These are phyloP conservation scores for Platanthera guangdongensis DNA, from an alignment of 106 monocot genomes.

Conservation along the genomic window DNA sequence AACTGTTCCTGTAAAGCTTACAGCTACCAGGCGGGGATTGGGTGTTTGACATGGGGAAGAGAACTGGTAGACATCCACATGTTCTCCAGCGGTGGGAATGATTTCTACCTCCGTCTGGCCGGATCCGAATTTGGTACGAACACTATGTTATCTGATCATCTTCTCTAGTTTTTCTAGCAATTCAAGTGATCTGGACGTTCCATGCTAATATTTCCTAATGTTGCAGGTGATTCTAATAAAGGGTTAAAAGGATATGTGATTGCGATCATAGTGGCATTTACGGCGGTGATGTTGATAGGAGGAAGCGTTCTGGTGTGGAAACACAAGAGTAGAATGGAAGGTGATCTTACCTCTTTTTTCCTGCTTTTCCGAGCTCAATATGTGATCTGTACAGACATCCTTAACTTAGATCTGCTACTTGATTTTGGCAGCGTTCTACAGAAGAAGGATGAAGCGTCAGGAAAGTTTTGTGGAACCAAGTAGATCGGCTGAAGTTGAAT, in stretches of 20 bases:
- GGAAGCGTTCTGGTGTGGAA: slow-evolving; percentile 6
- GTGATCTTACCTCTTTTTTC: too few species aligned
- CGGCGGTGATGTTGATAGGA: not conserved
- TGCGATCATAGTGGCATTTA: not conserved
- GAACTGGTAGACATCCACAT: slow-evolving; percentile 28
- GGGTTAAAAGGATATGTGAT: not conserved
- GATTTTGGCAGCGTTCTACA: not conserved
- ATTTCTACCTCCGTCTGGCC: slow-evolving; percentile 24
- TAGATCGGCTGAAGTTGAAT: not conserved
- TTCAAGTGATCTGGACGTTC: not conserved
- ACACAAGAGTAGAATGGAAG: slow-evolving; percentile 11
- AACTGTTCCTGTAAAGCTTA: slow-evolving; percentile 55
- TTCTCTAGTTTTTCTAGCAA: not conserved
- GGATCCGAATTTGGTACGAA: slow-evolving; percentile 16
- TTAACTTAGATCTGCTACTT: not conserved
- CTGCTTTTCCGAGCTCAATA: not conserved
- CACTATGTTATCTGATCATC: not conserved
- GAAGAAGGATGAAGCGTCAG: not conserved
- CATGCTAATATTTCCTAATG: not conserved
- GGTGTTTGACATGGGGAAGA: slow-evolving; percentile 33
- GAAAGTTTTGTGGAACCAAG: not conserved
- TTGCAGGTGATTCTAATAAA: slow-evolving; percentile 8
- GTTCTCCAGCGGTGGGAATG: slow-evolving; percentile 16
- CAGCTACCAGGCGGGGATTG: slow-evolving; percentile 25
- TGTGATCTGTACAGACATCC: not conserved